phyloP scores from a whole-genome alignment of 2,329 filamentous ascomycete species.

The Phyllosticta citriasiana region DNA sequence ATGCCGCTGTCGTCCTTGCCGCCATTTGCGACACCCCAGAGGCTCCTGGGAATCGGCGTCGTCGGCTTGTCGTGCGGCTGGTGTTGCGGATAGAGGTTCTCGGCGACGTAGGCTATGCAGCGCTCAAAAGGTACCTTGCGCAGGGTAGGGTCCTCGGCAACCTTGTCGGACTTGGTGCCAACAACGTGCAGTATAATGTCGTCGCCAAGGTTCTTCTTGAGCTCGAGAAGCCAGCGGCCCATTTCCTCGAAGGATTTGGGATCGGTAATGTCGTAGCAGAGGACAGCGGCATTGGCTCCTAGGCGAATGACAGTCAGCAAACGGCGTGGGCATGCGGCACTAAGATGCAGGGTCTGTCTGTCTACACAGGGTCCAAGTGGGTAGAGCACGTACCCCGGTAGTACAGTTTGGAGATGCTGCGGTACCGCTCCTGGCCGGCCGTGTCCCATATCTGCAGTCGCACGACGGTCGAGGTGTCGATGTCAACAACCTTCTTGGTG shows the following conservation, averaged over 20 bases:
- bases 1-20: slow-evolving; percentile 32
- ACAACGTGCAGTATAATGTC: slow-evolving; percentile 90
- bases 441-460: slow-evolving; percentile 97
- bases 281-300: slow-evolving; percentile 84
- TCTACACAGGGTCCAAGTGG: not conserved
- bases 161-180: slow-evolving; percentile 69
- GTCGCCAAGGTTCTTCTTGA: slow-evolving; percentile 64
- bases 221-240: slow-evolving; percentile 80
- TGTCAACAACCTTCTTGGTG: slow-evolving; percentile 60
- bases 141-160: slow-evolving; percentile 66
- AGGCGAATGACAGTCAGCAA: slow-evolving; percentile 8
- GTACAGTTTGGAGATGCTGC: slow-evolving; percentile 88
- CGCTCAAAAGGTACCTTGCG: slow-evolving; percentile 88
- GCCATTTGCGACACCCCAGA: slow-evolving; percentile 17
- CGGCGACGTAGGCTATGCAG: slow-evolving; percentile 90
- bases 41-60: slow-evolving; percentile 13
- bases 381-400: slow-evolving; percentile 50
- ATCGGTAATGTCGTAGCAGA: slow-evolving; percentile 92
- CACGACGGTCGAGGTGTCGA: slow-evolving; percentile 74
- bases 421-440: slow-evolving; percentile 89
- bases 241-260: slow-evolving; percentile 80
- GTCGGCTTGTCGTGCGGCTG: slow-evolving; percentile 6
- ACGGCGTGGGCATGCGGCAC: not conserved
- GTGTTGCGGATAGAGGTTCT: slow-evolving; percentile 51
- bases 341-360: slow-evolving; percentile 3